Conservation (phyloP, 1,139 yeast genomes). For the Pichia sp. region DNA sequence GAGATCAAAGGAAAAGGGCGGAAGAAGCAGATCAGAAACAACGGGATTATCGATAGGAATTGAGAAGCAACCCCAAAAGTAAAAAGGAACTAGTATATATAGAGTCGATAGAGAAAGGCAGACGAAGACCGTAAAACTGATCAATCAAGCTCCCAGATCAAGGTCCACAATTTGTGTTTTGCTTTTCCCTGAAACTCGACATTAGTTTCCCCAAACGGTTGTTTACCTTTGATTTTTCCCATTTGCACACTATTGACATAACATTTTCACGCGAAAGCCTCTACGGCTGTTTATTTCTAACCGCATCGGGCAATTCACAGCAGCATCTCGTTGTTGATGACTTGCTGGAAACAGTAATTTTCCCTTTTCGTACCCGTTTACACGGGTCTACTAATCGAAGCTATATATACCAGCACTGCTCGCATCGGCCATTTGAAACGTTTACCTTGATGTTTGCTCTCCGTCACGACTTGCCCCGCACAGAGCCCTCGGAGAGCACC, state of each 20-base stretch:
- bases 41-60: not conserved
- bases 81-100: conserved; percentile 1
- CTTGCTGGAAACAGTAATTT: not conserved
- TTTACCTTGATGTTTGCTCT: not conserved
- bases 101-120: not conserved
- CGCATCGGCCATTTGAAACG: not conserved
- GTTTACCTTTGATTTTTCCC: conserved; percentile 9
- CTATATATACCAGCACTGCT: not conserved
- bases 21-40: not conserved
- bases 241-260: not conserved
- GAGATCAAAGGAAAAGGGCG: not conserved
- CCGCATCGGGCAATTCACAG: conserved; percentile 7
- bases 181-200: conserved; percentile 10
- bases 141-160: conserved; percentile 1
- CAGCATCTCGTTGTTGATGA: not conserved
- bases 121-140: conserved; percentile 1
- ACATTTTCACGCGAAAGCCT: conserved; percentile 3
- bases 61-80: not conserved
- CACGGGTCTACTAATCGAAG: not conserved
- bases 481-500: too few relatives aligned
- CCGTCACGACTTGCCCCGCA: not conserved
- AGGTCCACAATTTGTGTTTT: conserved; percentile 9
- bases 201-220: conserved; percentile 8
- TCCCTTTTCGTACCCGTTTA: not conserved
- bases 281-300: conserved; percentile 6